Evolutionary conservation across 441 rosid species (phyloP).

Genomic region (Pelargonium australe): DNA sequence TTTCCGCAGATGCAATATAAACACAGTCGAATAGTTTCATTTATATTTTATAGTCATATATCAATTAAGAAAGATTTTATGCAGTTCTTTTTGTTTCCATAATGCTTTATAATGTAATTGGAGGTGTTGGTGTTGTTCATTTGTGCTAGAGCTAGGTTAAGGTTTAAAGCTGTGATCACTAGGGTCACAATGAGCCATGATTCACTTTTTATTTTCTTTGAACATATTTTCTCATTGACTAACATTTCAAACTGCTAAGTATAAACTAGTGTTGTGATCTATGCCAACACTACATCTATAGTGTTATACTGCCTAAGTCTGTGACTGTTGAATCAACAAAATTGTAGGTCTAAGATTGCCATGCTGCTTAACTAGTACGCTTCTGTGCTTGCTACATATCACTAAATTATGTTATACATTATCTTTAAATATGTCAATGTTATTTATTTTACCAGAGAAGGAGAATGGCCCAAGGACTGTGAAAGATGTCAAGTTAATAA

Average conservation of each 20-base stretch:
- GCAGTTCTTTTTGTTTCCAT: not conserved
- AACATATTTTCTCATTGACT: not conserved
- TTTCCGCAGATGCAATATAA: conserved; percentile 2
- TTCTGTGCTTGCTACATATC: not conserved
- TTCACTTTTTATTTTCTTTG: not conserved
- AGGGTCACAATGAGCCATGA: not conserved
- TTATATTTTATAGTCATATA: not conserved
- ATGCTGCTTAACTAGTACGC: not conserved
- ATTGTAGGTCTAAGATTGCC: not conserved
- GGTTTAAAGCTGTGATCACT: not conserved
- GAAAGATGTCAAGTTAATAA: conserved; percentile 85
- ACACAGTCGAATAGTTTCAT: not conserved
- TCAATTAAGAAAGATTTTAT: not conserved
- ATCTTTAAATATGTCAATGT: conserved; percentile 9
- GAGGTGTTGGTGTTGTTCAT: not conserved
- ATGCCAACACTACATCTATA: not conserved
- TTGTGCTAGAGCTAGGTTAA: not conserved
- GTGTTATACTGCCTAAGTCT: not conserved
- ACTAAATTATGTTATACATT: not conserved
- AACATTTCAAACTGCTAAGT: not conserved
- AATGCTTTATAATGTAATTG: not conserved
- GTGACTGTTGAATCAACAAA: not conserved
- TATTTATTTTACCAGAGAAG: conserved; percentile 44
- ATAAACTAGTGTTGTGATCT: not conserved
- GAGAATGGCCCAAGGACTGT: conserved; percentile 81